phyloP scores from a whole-genome alignment of 2,329 filamentous ascomycete genomes.

The Cladosporium colombiae region DNA sequence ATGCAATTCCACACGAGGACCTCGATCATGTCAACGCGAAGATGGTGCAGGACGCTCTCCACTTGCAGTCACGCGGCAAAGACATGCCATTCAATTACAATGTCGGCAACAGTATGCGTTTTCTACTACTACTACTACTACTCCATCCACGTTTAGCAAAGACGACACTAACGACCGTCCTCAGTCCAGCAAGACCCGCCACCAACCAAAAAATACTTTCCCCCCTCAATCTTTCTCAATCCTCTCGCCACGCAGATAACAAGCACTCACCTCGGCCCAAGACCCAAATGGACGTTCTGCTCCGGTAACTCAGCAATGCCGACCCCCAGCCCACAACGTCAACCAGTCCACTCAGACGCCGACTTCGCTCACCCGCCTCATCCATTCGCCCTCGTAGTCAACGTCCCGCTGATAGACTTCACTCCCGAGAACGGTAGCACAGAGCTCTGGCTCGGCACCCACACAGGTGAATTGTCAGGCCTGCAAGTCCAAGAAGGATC shows the following conservation, averaged over 20 bases:
- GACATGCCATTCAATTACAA: slow-evolving; percentile 65
- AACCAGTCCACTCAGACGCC: slow-evolving; percentile 61
- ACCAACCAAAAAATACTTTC: slow-evolving; percentile 37
- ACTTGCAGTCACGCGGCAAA: slow-evolving; percentile 54
- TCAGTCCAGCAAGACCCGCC: slow-evolving; percentile 8
- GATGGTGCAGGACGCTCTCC: slow-evolving; percentile 60
- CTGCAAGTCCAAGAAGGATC: slow-evolving; percentile 51
- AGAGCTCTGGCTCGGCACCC: slow-evolving; percentile 61
- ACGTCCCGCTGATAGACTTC: slow-evolving; percentile 55
- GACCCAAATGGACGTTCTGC: slow-evolving; percentile 59
- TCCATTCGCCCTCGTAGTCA: slow-evolving; percentile 58
- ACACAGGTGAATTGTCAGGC: slow-evolving; percentile 35
- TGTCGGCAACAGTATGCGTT: slow-evolving; percentile 40
- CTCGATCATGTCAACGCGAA: slow-evolving; percentile 58
- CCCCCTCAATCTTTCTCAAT: slow-evolving; percentile 56
- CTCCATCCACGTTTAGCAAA: not conserved
- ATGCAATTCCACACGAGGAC: slow-evolving; percentile 53
- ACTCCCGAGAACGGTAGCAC: slow-evolving; percentile 58
- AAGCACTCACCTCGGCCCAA: slow-evolving; percentile 56
- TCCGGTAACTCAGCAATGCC: slow-evolving; percentile 60
- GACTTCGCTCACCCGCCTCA: slow-evolving; percentile 58
- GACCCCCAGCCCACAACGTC: slow-evolving; percentile 41
- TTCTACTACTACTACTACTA: not conserved
- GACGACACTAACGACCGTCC: not conserved
- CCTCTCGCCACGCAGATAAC: slow-evolving; percentile 59